Evolutionary conservation across 768 basidiomycete genomes (phyloP), one percentile per base, ranked within the genome.

Genomic region (Roridomyces roridus): DNA sequence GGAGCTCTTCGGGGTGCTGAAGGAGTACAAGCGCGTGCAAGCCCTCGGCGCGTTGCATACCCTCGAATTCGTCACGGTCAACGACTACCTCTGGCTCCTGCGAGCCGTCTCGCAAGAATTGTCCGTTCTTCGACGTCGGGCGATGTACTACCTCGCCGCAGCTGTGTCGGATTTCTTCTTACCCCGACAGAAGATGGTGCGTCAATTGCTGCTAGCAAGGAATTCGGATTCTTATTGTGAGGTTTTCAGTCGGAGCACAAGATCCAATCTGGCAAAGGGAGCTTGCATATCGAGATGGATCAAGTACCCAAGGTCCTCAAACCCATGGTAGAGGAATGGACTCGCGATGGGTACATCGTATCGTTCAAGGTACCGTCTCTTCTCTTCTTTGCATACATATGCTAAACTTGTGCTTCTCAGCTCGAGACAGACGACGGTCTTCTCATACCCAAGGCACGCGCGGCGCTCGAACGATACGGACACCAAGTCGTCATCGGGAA

Each of bases 81-180:
- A 97, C 71, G 96, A 99, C 66, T 99, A 98, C 70, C 83, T 99
- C 23, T 98, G 92, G 87, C 77, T 97, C 7, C 75, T 99, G 37
- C 85, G 91, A 24, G 91, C 89, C 1, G 78, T 96, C 34, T 89
- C 89, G 65, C 83, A 91, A 58, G 90, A 91, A 59, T 83, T 98
- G 71, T 83, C 84, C 9, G 71, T 80, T 0, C 68, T 96, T 9
- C 84, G 90, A 2, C 74, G 90, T 48, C 81, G 79, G 45, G 88
- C 89, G 5, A 83, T 99, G 86, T 99, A 94, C 74, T 99, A 98
- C 70, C 88, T 99, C 46, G 97, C 97, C 21, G 96, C 96, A 0
- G 97, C 97, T 5, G 97, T 98, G 44, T 95, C 92, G 73, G 97
- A 99, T 72, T 99, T 99, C 71, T 99, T 96, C 80, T 77, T 99